Evolutionary conservation across 106 monocot species (phyloP).

Genomic region (Dendrobium nobile): DNA sequence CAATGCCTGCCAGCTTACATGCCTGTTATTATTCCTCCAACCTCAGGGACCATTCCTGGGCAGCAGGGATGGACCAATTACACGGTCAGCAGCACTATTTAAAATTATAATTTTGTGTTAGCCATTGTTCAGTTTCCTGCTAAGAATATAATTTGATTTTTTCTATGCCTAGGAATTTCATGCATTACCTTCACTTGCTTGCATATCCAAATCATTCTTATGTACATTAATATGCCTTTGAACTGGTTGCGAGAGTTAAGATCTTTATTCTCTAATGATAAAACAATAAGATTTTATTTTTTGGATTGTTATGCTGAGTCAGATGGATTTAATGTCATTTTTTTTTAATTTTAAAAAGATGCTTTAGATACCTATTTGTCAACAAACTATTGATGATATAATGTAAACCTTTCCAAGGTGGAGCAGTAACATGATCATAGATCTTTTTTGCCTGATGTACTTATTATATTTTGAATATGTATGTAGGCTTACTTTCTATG

Average conservation of each 20-base stretch:
- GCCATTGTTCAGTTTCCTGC: background rate
- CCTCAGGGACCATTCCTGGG: conserved; percentile 34
- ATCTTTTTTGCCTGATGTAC: background rate
- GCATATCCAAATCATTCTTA: background rate
- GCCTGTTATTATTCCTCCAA: conserved; percentile 42
- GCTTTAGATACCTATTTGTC: background rate
- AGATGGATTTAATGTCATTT: background rate
- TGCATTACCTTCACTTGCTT: background rate
- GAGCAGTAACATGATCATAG: background rate
- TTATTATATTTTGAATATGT: background rate
- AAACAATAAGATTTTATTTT: background rate
- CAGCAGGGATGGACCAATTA: conserved; percentile 66
- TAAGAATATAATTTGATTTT: background rate
- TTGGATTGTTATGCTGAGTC: background rate
- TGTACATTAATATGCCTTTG: background rate
- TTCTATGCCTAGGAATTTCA: background rate
- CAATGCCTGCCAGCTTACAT: conserved; percentile 44
- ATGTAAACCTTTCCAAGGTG: background rate
- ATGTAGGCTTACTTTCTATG: background rate
- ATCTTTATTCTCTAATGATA: background rate
- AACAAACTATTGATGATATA: background rate
- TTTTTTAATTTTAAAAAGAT: background rate
- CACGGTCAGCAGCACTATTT: conserved; percentile 38
- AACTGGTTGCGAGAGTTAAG: background rate
- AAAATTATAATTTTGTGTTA: background rate